These are phyloP conservation scores for Trametes pubescens DNA, from an alignment of 1,284 basidiomycete genomes.

Conservation along the genomic window DNA sequence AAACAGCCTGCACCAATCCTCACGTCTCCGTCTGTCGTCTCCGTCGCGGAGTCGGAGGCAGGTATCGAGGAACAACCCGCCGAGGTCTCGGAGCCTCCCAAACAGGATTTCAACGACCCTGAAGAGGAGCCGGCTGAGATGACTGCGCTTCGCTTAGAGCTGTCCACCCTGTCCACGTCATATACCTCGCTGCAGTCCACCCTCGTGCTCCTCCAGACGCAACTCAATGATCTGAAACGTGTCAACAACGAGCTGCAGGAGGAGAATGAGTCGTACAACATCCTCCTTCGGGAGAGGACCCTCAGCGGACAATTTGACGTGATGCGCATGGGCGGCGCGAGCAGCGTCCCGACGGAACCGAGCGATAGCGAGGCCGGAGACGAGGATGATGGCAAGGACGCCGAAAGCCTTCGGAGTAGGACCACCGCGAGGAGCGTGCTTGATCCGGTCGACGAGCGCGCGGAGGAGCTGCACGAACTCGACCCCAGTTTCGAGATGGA, in stretches of 20 bases:
- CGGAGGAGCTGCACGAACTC: constrained; percentile 54
- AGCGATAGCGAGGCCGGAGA: constrained; percentile 63
- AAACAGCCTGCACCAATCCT: constrained; percentile 52
- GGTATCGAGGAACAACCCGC: constrained; percentile 47
- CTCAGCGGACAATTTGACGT: constrained; percentile 86
- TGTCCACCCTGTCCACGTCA: constrained; percentile 83
- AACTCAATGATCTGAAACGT: constrained; percentile 79
- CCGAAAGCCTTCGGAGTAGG: constrained; percentile 63
- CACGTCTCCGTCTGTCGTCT: constrained; percentile 42
- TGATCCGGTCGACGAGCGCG: constrained; percentile 46
- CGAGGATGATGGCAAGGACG: constrained; percentile 49
- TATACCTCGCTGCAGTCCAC: constrained; percentile 82
- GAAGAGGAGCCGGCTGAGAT: constrained; percentile 83
- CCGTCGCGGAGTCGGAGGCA: constrained; percentile 54
- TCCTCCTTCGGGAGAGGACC: constrained; percentile 88
- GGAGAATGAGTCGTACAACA: constrained; percentile 96
- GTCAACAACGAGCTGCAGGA: constrained; percentile 87
- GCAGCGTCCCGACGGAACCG: constrained; percentile 40
- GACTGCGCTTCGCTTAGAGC: constrained; percentile 78
- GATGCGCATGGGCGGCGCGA: constrained; percentile 67
- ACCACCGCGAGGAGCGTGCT: constrained; percentile 57
- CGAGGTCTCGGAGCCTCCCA: constrained; percentile 36
- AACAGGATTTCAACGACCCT: constrained; percentile 63
- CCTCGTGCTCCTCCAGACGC: constrained; percentile 75
- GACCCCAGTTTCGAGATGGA: constrained; percentile 44